These are phyloP conservation scores for Kwoniella botswanensis DNA, from an alignment of 768 basidiomycete genomes.

Conservation along the genomic window DNA sequence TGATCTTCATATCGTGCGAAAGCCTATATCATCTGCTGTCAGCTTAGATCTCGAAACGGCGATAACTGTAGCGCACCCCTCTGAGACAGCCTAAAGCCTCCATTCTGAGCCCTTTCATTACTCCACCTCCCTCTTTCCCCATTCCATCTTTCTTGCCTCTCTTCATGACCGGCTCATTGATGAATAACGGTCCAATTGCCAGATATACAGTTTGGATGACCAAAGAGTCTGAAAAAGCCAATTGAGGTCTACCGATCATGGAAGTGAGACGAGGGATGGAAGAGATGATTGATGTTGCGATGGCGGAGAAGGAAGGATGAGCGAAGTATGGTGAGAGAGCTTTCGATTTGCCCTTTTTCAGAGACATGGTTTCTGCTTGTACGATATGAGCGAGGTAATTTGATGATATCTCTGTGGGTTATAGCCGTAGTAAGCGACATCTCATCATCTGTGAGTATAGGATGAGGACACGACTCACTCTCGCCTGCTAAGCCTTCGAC, in stretches of 20 bases:
- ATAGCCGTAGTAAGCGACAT: not conserved
- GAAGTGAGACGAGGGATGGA: constrained; percentile 75
- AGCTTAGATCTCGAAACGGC: too few species aligned
- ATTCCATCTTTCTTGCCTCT: constrained; percentile 64
- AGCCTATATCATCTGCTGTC: constrained; percentile 63
- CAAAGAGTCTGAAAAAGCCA: constrained; percentile 82
- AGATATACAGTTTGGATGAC: constrained; percentile 93
- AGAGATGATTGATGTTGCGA: constrained; percentile 73
- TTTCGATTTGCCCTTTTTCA: constrained; percentile 25
- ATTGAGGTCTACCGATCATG: constrained; percentile 72
- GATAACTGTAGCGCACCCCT: constrained; percentile 66
- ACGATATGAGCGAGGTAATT: constrained; percentile 37
- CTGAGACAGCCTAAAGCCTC: constrained; percentile 83
- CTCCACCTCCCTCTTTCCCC: constrained; percentile 69
- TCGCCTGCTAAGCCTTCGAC: constrained; percentile 66
- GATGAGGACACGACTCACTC: constrained; percentile 26
- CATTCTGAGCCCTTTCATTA: constrained; percentile 79
- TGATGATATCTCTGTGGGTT: constrained; percentile 41
- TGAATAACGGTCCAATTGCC: constrained; percentile 91
- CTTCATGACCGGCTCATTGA: constrained; percentile 72
- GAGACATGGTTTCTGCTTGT: constrained; percentile 17
- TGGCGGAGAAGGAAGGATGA: constrained; percentile 43
- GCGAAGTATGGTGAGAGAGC: constrained; percentile 32
- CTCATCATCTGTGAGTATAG: not conserved
- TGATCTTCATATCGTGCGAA: constrained; percentile 86